Conservation (phyloP, 1,284 basidiomycete species). For the Fomitiporia mediterranea region DNA sequence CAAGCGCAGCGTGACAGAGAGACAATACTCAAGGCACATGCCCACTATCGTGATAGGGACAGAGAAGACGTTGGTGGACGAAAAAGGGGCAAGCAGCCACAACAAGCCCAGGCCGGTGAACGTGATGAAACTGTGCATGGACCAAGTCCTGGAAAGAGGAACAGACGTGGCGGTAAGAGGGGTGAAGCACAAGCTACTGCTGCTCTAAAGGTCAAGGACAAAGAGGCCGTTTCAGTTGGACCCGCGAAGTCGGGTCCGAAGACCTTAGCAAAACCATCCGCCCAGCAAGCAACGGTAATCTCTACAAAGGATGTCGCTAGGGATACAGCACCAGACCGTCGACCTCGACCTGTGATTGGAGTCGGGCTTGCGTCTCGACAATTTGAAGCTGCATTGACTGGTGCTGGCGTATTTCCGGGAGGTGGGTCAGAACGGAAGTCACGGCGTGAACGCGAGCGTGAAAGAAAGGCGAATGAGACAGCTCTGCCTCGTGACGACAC, state of each 20-base stretch:
- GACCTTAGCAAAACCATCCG: not conserved
- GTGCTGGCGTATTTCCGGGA: slow-evolving; percentile 42
- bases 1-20: slow-evolving; percentile 68
- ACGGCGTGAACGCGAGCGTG: slow-evolving; percentile 27
- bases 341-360: slow-evolving; percentile 51
- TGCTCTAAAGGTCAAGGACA: not conserved
- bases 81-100: slow-evolving; percentile 45
- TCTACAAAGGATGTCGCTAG: slow-evolving; percentile 10
- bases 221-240: slow-evolving; percentile 1
- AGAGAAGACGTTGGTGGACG: slow-evolving; percentile 41
- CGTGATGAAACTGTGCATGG: slow-evolving; percentile 13
- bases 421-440: slow-evolving; percentile 30
- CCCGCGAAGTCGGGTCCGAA: not conserved
- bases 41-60: slow-evolving; percentile 45
- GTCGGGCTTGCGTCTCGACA: slow-evolving; percentile 47
- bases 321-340: slow-evolving; percentile 30
- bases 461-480: slow-evolving; percentile 16
- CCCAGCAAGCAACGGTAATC: not conserved
- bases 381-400: slow-evolving; percentile 60
- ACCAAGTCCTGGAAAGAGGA: slow-evolving; percentile 13
- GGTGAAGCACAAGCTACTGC: not conserved
- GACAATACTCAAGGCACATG: slow-evolving; percentile 59
- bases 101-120: slow-evolving; percentile 9
- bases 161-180: slow-evolving; percentile 14
- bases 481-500: not conserved